These are phyloP conservation scores for Euclidium syriacum DNA, from an alignment of 345 rosid genomes.

Conservation along the genomic window DNA sequence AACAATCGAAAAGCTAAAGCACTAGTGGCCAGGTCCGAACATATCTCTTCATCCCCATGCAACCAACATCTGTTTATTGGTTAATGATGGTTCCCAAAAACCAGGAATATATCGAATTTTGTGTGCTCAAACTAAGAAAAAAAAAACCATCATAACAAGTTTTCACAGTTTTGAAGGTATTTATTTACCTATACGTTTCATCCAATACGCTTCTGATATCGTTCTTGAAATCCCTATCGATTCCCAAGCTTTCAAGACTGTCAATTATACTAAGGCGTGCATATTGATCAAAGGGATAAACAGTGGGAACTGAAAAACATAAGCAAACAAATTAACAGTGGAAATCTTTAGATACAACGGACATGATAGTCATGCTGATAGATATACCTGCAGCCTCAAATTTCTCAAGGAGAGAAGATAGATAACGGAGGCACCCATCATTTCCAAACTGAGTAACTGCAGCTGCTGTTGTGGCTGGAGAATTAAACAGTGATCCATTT, in stretches of 20 bases:
- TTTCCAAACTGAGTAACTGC: conserved; percentile 49
- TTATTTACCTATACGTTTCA: conserved; percentile 57
- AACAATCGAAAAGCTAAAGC: conserved; percentile 78
- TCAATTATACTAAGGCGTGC: conserved; percentile 58
- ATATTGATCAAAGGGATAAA: conserved; percentile 56
- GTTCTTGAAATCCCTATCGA: conserved; percentile 50
- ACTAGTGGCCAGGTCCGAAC: conserved; percentile 49
- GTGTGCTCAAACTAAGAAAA: neutral
- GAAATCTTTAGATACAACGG: neutral
- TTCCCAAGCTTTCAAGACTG: conserved; percentile 63
- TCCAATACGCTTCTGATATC: conserved; percentile 50
- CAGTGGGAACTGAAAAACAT: conserved; percentile 62
- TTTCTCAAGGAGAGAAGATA: conserved; percentile 47
- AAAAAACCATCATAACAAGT: neutral
- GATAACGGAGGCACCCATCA: conserved; percentile 58
- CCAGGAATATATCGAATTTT: neutral
- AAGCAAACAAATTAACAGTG: conserved; percentile 4
- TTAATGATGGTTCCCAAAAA: conserved; percentile 18
- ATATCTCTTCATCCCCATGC: conserved; percentile 60
- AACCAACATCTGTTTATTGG: conserved; percentile 59
- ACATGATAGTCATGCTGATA: neutral
- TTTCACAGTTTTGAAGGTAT: neutral
- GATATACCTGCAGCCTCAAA: conserved; percentile 60
- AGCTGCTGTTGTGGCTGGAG: conserved; percentile 89
- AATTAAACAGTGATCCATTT: conserved; percentile 76